These are phyloP conservation scores for Kazachstania sp. DNA, from an alignment of 1,139 yeast genomes.

Conservation along the genomic window DNA sequence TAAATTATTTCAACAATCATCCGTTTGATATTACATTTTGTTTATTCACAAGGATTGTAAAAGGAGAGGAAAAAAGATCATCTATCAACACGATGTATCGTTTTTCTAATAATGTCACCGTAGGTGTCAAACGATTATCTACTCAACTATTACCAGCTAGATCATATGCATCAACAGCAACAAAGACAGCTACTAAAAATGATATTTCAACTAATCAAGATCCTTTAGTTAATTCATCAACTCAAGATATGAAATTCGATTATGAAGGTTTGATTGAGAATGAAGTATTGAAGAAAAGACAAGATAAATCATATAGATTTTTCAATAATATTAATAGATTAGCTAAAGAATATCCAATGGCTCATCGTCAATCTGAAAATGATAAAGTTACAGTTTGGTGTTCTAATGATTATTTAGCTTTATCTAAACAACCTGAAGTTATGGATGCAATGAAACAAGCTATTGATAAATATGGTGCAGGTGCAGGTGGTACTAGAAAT, in stretches of 20 bases:
- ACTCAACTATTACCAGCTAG: neutral
- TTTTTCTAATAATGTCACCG: neutral
- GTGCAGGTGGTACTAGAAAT: constrained; percentile 98
- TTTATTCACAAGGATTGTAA: no score
- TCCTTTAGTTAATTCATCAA: no score
- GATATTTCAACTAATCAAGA: constrained; percentile 32
- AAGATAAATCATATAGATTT: constrained; percentile 87
- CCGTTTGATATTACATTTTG: no score
- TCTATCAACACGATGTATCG: neutral
- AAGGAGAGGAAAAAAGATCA: no score
- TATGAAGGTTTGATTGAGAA: constrained; percentile 53
- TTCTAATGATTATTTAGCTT: constrained; percentile 91
- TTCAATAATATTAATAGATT: constrained; percentile 95
- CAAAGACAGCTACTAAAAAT: constrained; percentile 32
- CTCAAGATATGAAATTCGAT: no score
- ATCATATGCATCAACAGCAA: constrained; percentile 7
- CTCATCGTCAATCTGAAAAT: constrained; percentile 65
- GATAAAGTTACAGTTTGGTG: constrained; percentile 98
- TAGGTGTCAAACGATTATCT: neutral
- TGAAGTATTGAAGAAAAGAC: constrained; percentile 65
- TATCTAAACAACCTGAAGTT: constrained; percentile 75
- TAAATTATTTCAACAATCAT: no score
- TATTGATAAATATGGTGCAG: constrained; percentile 87
- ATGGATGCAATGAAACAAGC: constrained; percentile 70
- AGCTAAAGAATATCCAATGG: constrained; percentile 87